Conservation (phyloP, 495 filamentous ascomycete genomes). For the Letharia columbiana region DNA sequence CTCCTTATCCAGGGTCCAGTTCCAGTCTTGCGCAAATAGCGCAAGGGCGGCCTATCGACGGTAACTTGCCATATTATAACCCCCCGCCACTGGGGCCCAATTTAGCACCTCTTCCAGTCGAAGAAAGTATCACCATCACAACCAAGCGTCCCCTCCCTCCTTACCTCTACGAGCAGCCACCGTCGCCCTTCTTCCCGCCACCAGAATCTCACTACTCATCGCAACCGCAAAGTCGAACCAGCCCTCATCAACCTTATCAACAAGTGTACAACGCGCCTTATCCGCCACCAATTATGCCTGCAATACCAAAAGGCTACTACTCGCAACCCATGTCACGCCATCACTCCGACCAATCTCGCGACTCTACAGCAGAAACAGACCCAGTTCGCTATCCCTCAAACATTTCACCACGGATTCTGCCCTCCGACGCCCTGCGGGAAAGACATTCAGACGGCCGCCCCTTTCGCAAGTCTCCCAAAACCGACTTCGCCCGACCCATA, state of each 20-base stretch:
- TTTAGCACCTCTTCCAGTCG: constrained; percentile 19
- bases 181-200: constrained; percentile 7
- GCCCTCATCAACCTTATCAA: constrained; percentile 12
- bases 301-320: constrained; percentile 35
- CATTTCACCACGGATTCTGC: constrained; percentile 10
- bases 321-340: constrained; percentile 52
- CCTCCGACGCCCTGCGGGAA: constrained; percentile 17
- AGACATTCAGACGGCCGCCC: constrained; percentile 21
- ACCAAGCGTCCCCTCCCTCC: constrained; percentile 22
- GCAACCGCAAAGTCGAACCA: constrained; percentile 9
- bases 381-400: constrained; percentile 16
- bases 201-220: constrained; percentile 14
- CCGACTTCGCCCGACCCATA: constrained; percentile 10
- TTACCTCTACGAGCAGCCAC: constrained; percentile 16
- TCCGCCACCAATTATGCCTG: constrained; percentile 15
- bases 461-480: constrained; percentile 23
- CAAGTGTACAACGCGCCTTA: constrained; percentile 14
- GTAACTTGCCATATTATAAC: background rate
- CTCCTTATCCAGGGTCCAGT: constrained; percentile 15
- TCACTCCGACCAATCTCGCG: constrained; percentile 31
- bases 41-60: constrained; percentile 8
- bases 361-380: constrained; percentile 25
- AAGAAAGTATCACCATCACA: constrained; percentile 21
- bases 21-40: constrained; percentile 10
- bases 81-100: constrained; percentile 16